Percentiles rank a stretch among this genome's conserved stretches.
phyloP scores from a whole-genome alignment of 306 rosid genomes.

The Oxytropis ochrocephala region DNA sequence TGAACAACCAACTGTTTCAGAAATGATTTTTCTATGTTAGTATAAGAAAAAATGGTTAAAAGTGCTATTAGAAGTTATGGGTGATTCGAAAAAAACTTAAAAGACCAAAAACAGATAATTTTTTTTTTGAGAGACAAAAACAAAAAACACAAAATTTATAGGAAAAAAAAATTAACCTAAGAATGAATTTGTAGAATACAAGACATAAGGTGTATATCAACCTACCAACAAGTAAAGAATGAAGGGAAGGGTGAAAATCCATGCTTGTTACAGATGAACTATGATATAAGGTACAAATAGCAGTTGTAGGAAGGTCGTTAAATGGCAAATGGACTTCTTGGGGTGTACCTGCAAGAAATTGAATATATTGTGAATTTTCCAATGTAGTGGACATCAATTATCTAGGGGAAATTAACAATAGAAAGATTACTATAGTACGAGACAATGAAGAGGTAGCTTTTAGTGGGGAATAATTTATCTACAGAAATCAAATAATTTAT shows the following conservation, averaged over 20 bases:
- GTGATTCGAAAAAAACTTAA: too few species aligned
- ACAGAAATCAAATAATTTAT: background rate
- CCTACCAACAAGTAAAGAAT: conserved; percentile 52
- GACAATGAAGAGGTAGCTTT: background rate
- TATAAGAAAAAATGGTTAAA: background rate
- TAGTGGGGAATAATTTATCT: background rate
- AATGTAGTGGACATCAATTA: background rate
- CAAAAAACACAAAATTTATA: too few species aligned
- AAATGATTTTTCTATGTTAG: conserved; percentile 10
- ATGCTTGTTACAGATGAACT: conserved; percentile 39
- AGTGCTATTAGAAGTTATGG: too few species aligned
- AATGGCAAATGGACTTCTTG: background rate
- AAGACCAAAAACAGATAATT: too few species aligned
- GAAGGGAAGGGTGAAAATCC: conserved; percentile 56
- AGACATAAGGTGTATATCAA: background rate
- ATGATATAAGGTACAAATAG: conserved; percentile 38
- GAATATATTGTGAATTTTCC: background rate
- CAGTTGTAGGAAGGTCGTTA: conserved; percentile 41
- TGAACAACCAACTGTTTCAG: conserved; percentile 46
- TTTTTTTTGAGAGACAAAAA: too few species aligned
- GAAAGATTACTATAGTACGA: background rate
- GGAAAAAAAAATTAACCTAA: too few species aligned
- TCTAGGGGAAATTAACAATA: background rate
- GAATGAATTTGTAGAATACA: background rate
- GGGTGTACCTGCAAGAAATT: conserved; percentile 19